Conservation (phyloP, 108 stramenopile genomes). For the Licmophora abbreviata region DNA sequence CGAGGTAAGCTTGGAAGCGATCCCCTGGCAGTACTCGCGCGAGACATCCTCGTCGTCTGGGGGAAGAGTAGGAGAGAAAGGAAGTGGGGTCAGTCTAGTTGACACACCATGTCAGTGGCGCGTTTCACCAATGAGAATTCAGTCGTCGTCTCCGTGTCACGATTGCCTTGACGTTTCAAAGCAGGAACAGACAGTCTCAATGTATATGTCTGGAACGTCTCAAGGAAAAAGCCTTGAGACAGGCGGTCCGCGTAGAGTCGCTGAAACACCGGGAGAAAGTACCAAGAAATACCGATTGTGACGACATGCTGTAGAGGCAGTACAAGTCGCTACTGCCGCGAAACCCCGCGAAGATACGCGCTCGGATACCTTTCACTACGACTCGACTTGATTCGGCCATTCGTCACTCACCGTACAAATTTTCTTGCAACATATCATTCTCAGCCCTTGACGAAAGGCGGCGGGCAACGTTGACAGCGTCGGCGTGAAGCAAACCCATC, state of each 20-base stretch:
- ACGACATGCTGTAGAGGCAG: no score
- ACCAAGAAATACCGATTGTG: no score
- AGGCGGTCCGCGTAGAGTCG: no score
- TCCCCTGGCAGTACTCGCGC: background rate
- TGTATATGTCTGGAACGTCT: no score
- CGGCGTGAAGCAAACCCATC: constrained; percentile 7
- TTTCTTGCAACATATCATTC: constrained; percentile 9
- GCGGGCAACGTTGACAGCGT: constrained; percentile 6
- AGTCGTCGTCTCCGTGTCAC: background rate
- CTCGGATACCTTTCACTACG: background rate
- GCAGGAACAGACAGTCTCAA: no score
- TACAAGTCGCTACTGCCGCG: no score
- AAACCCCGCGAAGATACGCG: background rate
- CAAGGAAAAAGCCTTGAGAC: no score
- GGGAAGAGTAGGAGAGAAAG: background rate
- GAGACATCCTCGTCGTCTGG: constrained; percentile 1
- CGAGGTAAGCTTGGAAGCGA: constrained; percentile 5
- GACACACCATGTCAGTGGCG: background rate
- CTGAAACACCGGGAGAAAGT: no score
- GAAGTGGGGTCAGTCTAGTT: no score
- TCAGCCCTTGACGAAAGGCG: constrained; percentile 1
- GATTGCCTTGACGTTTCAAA: no score
- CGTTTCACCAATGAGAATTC: background rate
- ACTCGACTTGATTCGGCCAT: background rate
- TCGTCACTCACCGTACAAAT: constrained; percentile 1